These are phyloP conservation scores for Venturia pyrina DNA, from an alignment of 2,329 filamentous ascomycete species.

Conservation along the genomic window DNA sequence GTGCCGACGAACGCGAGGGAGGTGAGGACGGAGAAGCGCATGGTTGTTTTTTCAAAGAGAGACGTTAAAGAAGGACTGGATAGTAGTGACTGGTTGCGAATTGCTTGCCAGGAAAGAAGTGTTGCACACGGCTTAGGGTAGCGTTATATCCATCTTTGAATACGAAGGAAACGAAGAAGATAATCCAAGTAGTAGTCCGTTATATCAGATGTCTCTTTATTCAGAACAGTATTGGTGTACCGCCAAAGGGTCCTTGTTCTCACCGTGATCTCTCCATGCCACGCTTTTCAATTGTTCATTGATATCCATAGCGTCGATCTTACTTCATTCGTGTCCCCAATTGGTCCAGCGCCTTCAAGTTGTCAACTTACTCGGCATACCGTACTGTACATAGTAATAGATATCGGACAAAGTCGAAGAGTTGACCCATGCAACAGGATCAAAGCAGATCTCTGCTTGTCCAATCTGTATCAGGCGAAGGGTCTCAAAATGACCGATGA, in stretches of 20 bases:
- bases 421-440: no score
- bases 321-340: not conserved
- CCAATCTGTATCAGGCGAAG: no score
- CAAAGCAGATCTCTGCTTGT: no score
- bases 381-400: no score
- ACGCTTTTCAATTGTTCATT: not conserved
- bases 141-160: not conserved
- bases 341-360: not conserved
- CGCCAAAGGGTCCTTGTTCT: not conserved
- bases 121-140: not conserved
- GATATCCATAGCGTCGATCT: not conserved
- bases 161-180: not conserved
- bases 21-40: slow-evolving; percentile 4
- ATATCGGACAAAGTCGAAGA: no score
- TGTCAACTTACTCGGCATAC: not conserved
- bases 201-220: not conserved
- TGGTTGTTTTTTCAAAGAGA: not conserved
- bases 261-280: not conserved
- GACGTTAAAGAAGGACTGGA: not conserved
- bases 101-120: not conserved
- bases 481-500: no score
- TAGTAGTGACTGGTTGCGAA: not conserved
- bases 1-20: not conserved
- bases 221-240: not conserved
- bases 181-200: no score